Evolutionary conservation across 1,139 yeast genomes (phyloP).

Genomic region (Sporopachydermia cereana): DNA sequence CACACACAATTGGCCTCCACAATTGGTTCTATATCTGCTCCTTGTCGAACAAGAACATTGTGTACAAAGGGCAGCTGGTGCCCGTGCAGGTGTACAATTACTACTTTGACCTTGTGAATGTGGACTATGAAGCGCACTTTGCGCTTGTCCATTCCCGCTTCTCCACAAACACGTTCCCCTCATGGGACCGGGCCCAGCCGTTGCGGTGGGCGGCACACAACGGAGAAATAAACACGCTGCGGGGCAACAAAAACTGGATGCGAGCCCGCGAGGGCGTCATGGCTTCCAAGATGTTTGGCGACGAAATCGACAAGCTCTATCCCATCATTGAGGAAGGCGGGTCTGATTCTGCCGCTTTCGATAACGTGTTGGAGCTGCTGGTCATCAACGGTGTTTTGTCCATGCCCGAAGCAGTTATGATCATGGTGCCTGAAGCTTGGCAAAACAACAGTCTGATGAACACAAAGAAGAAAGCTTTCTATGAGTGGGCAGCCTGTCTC

Average conservation of each 20-base stretch:
- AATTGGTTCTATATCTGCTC: slow-evolving; percentile 98
- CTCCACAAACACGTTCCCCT: slow-evolving; percentile 96
- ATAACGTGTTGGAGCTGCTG: slow-evolving; percentile 84
- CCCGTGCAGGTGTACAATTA: slow-evolving; percentile 93
- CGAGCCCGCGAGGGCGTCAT: slow-evolving; percentile 96
- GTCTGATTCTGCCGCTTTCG: slow-evolving; percentile 97
- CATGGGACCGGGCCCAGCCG: slow-evolving; percentile 99
- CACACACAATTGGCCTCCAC: slow-evolving; percentile 85
- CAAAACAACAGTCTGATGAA: slow-evolving; percentile 81
- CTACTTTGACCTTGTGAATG: slow-evolving; percentile 85
- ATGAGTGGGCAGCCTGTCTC: slow-evolving; percentile 98
- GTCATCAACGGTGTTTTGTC: slow-evolving; percentile 87
- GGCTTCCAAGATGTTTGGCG: slow-evolving; percentile 80
- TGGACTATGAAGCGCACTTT: slow-evolving; percentile 90
- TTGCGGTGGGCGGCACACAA: slow-evolving; percentile 96
- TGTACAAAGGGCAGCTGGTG: slow-evolving; percentile 94
- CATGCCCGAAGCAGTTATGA: slow-evolving; percentile 94
- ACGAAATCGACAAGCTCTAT: slow-evolving; percentile 77
- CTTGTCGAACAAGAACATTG: slow-evolving; percentile 76
- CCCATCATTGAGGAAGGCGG: slow-evolving; percentile 99
- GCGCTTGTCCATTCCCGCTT: slow-evolving; percentile 95
- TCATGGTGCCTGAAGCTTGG: slow-evolving; percentile 97
- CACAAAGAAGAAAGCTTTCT: slow-evolving; percentile 84
- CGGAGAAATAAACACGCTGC: slow-evolving; percentile 93
- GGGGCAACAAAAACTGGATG: slow-evolving; percentile 99